Conservation (phyloP, 768 basidiomycete genomes). For the Amanita brunnescens region DNA sequence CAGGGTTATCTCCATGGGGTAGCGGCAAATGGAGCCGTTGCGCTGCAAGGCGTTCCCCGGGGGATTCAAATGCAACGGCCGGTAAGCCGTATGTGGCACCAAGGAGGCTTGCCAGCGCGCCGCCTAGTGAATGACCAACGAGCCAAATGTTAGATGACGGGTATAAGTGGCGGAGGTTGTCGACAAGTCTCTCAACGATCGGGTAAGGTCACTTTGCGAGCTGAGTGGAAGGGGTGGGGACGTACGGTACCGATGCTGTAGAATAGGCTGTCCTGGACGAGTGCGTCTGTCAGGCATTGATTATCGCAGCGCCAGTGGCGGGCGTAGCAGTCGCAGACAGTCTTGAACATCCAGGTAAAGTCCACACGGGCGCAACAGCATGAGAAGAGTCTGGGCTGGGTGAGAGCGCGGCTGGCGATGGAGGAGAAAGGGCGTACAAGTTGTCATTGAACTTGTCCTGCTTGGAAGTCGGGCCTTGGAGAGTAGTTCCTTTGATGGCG, state of each 20-base stretch:
- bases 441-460: slow-evolving; percentile 94
- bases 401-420: neutral
- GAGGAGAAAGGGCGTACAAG: slow-evolving; percentile 25
- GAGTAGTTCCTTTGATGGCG: slow-evolving; percentile 82
- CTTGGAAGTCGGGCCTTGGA: slow-evolving; percentile 78
- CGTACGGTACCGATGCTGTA: slow-evolving; percentile 81
- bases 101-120: slow-evolving; percentile 79
- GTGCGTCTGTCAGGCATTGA: slow-evolving; percentile 73
- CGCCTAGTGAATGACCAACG: slow-evolving; percentile 86
- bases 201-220: slow-evolving; percentile 1
- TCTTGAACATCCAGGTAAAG: slow-evolving; percentile 75
- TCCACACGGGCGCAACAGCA: slow-evolving; percentile 93
- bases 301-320: slow-evolving; percentile 67
- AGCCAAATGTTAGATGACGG: slow-evolving; percentile 85
- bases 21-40: slow-evolving; percentile 80
- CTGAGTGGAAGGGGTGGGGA: slow-evolving; percentile 10
- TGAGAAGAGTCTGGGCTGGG: slow-evolving; percentile 47
- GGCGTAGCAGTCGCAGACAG: slow-evolving; percentile 84
- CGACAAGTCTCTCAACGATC: slow-evolving; percentile 62
- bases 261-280: slow-evolving; percentile 86
- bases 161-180: slow-evolving; percentile 78
- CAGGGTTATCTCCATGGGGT: slow-evolving; percentile 41
- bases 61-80: slow-evolving; percentile 85
- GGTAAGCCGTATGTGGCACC: slow-evolving; percentile 88
- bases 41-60: slow-evolving; percentile 67